These are phyloP conservation scores for Sporothrix brunneoviolacea DNA, from an alignment of 2,329 filamentous ascomycete genomes.

Conservation along the genomic window DNA sequence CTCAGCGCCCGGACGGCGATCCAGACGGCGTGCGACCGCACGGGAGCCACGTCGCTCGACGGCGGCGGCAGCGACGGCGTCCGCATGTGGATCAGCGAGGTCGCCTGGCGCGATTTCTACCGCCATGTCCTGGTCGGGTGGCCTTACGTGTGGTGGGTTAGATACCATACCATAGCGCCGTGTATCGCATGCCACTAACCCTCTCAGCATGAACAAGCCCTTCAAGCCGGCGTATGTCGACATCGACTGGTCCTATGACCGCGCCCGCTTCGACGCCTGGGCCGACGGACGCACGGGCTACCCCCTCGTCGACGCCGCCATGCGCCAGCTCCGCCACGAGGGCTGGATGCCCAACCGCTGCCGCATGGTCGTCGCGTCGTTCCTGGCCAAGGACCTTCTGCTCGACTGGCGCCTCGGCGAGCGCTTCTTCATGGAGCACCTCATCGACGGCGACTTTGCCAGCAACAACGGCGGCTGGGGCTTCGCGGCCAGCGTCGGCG, in stretches of 20 bases:
- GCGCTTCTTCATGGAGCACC: slow-evolving; percentile 72
- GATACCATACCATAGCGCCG: no score
- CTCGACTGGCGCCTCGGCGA: slow-evolving; percentile 82
- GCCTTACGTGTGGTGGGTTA: slow-evolving; percentile 59
- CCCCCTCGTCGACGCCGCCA: slow-evolving; percentile 79
- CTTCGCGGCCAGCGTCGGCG: slow-evolving; percentile 35
- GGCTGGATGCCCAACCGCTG: slow-evolving; percentile 82
- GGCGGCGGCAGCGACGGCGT: slow-evolving; percentile 59
- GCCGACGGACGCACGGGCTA: slow-evolving; percentile 67
- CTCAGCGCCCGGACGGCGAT: slow-evolving; percentile 62
- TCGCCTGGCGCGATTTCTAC: slow-evolving; percentile 86
- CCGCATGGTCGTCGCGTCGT: slow-evolving; percentile 78
- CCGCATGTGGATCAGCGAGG: slow-evolving; percentile 69
- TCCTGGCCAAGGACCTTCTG: slow-evolving; percentile 71
- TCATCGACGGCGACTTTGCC: slow-evolving; percentile 74
- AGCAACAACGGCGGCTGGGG: slow-evolving; percentile 64
- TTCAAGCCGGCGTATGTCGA: slow-evolving; percentile 79
- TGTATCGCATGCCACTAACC: no score
- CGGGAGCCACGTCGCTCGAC: slow-evolving; percentile 59
- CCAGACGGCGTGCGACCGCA: slow-evolving; percentile 50
- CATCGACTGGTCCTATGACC: slow-evolving; percentile 73
- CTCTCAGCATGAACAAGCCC: slow-evolving; percentile 49
- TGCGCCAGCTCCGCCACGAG: slow-evolving; percentile 64
- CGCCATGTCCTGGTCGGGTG: slow-evolving; percentile 77
- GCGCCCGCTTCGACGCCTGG: slow-evolving; percentile 66